phyloP scores from a whole-genome alignment of 2,329 filamentous ascomycete genomes.

The Aspergillus nomiae region DNA sequence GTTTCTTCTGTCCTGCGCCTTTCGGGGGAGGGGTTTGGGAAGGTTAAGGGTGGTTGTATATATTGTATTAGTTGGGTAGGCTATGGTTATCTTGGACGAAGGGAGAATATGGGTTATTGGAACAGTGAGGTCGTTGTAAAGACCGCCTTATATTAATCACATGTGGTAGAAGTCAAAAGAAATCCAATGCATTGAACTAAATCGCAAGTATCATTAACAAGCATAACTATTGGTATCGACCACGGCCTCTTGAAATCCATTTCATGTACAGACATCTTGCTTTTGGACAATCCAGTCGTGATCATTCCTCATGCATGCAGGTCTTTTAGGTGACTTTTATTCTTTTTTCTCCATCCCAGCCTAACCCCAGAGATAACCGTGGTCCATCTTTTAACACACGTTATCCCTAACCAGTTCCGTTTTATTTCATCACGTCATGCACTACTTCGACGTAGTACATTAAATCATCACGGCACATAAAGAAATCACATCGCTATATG shows the following conservation, averaged over 20 bases:
- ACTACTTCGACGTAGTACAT: conserved; percentile 9
- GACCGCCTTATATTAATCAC: not conserved
- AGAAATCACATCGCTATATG: conserved; percentile 11
- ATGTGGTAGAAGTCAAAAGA: not conserved
- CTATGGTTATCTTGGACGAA: not conserved
- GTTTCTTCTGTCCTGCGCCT: not conserved
- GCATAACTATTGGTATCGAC: conserved; percentile 26
- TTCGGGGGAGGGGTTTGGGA: not conserved
- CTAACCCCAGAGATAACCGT: not conserved
- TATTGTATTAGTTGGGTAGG: conserved; percentile 7
- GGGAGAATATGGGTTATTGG: not conserved
- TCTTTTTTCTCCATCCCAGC: conserved; percentile 1
- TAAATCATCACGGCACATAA: conserved; percentile 10
- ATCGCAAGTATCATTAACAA: conserved; percentile 19
- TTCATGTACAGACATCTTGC: conserved; percentile 32
- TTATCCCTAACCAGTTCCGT: not conserved
- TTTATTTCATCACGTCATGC: conserved; percentile 6
- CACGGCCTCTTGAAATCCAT: conserved; percentile 21
- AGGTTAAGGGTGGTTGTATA: not conserved
- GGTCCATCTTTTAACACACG: not conserved
- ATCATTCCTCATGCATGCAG: conserved; percentile 31
- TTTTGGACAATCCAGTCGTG: conserved; percentile 27
- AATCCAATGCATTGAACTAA: conserved; percentile 15
- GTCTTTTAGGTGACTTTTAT: conserved; percentile 14
- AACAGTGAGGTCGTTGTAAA: not conserved